Base-by-base conservation (phyloP, 495 filamentous ascomycete species). In the Chaetomium fimeti region DNA sequence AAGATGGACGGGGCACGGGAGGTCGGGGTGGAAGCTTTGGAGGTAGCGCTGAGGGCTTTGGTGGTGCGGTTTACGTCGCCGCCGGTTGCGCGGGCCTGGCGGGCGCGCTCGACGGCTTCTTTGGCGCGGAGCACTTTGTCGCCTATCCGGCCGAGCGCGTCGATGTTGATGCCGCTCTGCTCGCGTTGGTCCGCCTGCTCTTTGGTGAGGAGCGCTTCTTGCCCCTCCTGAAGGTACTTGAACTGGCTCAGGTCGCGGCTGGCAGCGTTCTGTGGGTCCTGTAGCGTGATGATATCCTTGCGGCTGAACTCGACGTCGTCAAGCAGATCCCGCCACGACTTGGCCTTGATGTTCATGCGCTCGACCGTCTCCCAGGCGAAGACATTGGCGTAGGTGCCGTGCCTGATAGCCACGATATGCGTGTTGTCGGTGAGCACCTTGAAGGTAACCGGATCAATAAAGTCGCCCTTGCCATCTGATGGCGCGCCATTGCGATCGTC, bases 381-480 rank as follows among this genome's bases (percentile, higher is more conserved):
- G 8, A 97, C 95, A 78, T 98, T 98, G 40, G 91, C 92, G 43
- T 91, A 90, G 45, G 71, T 84, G 20, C 80, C 82, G 68, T 90
- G 91, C 54, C 87, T 81, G 63, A 99, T 79, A 32, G 93, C 92
- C 51, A 98, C 91, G 51, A 99, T 89, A 73, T 99, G 94, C 11
- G 95, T 97, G 74, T 97, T 98, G 73, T 99, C 92, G 43, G 94
- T 99, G 68, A 99, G 88, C 13, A 94, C 88, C 77, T 99, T 99
- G 81, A 89, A 98, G 4, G 91, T 97, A 24, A 99, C 93, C 2
- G 94, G 94, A 74, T 99, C 94, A 66, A 97, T 90, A 68, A 91
- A 91, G 68, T 98, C 95, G 60, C 88, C 91, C 61, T 82, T 78
- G 55, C 76, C 77, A 57, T 78, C 77, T 48, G 75, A 74, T 0